Conservation (phyloP, 805 yeast genomes). For the Metschnikowia kofuensis region DNA sequence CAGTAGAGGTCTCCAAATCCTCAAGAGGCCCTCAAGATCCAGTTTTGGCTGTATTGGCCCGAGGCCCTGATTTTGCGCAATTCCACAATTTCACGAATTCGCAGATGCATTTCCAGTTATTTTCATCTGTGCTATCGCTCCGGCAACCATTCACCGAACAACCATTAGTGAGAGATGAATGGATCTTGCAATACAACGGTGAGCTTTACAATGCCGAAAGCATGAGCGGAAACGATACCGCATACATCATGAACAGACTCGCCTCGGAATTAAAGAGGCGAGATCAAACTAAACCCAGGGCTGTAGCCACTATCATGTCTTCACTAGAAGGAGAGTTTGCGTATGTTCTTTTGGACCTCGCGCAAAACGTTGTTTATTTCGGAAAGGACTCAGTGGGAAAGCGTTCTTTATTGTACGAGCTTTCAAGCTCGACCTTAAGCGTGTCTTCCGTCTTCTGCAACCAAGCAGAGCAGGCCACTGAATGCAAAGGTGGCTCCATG, state of each 20-base stretch:
- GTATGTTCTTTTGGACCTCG: constrained; percentile 48
- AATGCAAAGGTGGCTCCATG: constrained; percentile 55
- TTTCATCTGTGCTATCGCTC: constrained; percentile 76
- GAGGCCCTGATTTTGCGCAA: constrained; percentile 62
- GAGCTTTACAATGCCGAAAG: constrained; percentile 72
- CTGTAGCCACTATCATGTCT: constrained; percentile 33
- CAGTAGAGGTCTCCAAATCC: not conserved
- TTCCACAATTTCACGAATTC: constrained; percentile 13
- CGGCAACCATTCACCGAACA: constrained; percentile 78
- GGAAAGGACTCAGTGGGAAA: constrained; percentile 85
- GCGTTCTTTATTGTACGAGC: constrained; percentile 60
- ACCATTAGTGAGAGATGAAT: constrained; percentile 46
- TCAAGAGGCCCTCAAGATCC: not conserved
- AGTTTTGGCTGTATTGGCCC: constrained; percentile 31
- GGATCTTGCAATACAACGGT: constrained; percentile 78
- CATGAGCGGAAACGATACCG: constrained; percentile 58
- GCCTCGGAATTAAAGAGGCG: not conserved
- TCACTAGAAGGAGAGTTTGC: constrained; percentile 85
- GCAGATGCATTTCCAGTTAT: constrained; percentile 29
- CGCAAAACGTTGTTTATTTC: constrained; percentile 50
- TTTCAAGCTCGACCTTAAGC: constrained; percentile 31
- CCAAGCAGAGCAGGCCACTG: constrained; percentile 32
- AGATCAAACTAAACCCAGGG: constrained; percentile 3
- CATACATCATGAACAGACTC: constrained; percentile 44
- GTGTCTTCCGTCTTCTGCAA: constrained; percentile 33